phyloP scores from a whole-genome alignment of 441 rosid species.

The Arabidopsis lyrata region DNA sequence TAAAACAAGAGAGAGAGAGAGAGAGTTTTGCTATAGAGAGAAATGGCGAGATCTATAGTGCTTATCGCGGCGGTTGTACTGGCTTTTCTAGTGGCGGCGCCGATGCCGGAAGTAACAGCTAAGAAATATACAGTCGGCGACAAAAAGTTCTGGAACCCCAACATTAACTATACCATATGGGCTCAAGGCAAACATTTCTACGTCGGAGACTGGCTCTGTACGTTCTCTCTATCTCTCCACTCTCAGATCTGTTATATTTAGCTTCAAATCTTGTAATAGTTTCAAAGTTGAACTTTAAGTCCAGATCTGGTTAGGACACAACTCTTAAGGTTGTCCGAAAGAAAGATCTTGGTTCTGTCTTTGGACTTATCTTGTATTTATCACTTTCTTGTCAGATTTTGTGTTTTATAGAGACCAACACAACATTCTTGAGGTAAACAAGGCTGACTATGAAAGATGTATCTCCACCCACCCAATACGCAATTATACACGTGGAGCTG shows the following conservation, averaged over 20 bases:
- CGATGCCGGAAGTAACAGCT: constrained; percentile 59
- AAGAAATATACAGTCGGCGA: constrained; percentile 57
- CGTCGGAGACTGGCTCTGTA: constrained; percentile 95
- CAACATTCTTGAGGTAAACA: constrained; percentile 83
- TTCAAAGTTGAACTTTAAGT: constrained; percentile 4
- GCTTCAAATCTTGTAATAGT: not conserved
- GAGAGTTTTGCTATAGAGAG: not conserved
- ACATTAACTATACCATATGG: constrained; percentile 79
- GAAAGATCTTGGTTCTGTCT: constrained; percentile 2
- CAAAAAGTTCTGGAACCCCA: constrained; percentile 58
- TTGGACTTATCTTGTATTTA: not conserved
- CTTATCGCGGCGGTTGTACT: not conserved
- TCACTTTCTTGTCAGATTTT: constrained; percentile 54
- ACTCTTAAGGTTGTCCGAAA: not conserved
- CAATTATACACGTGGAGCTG: constrained; percentile 77
- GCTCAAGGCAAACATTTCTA: constrained; percentile 76
- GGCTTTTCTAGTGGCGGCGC: not conserved
- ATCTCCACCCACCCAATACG: constrained; percentile 65
- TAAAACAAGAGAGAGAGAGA: not conserved
- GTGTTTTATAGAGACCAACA: constrained; percentile 84
- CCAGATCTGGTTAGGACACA: constrained; percentile 25
- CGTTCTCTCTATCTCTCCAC: constrained; percentile 36
- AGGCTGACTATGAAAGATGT: constrained; percentile 72
- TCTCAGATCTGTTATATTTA: constrained; percentile 1
- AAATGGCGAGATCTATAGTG: not conserved